Base-by-base conservation (phyloP, 75 land plant species). In the Pinus taeda region DNA sequence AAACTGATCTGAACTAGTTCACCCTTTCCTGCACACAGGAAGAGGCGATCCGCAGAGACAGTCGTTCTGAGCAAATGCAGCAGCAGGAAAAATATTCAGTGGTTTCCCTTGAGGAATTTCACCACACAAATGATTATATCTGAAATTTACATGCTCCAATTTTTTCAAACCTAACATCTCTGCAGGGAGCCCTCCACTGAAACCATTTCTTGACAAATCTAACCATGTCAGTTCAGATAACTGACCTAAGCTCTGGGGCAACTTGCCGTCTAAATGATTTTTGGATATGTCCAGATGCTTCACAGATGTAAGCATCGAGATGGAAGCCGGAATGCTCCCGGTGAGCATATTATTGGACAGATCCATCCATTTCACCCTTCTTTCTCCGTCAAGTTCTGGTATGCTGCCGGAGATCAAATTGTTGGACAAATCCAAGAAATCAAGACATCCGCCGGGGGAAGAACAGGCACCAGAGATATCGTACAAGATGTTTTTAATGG, bases 11-110 rank as follows among this genome's bases (percentile, higher is more conserved):
- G 11, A 45, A 49, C 12, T 9, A n/a, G 2, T 11, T 69, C 24
- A 69, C n/a, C 53, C 55, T 18, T 45, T 62, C 15, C 61, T 87
- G 76, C 97, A 94, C 57, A 89, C 77, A 56, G 81, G 85, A 72
- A 94, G 77, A 26, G 95, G 97, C 65, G 77, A 55, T 57, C 88
- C 93, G 75, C 98, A 95, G 37, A 95, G 76, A 60, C 92, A 92
- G 7, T 75, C 81, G 77, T 95, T 95, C 26, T 89, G 93, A 5
- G 85, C 81, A 85, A 89, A 95, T 74, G 90, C 87, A 42, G 78
- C 76, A 11, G 80, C 76, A 49, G 86, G 81, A 33, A 83, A 87
- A 2, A 79, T 64, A 30, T 81, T 77, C 60, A 89, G 79, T 0
- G 88, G 83, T 75, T 85, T 84, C 64, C 82, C 85, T 67, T 90